Evolutionary conservation across 2,329 filamentous ascomycete species (phyloP).

Genomic region (Penicillium sp.): DNA sequence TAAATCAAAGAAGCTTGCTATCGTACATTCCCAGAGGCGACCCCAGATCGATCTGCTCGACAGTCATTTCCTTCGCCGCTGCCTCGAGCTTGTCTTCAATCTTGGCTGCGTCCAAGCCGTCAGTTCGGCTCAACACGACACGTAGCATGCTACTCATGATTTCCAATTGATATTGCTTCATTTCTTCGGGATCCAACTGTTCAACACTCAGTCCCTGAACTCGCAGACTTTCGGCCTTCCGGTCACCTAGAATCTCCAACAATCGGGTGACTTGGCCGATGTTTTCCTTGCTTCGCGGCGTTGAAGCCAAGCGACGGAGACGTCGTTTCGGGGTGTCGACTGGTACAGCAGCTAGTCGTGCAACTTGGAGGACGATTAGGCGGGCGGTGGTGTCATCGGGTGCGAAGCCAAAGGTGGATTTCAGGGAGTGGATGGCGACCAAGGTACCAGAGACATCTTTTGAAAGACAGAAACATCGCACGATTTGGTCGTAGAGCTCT

Average conservation of each 20-base stretch:
- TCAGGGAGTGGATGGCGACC: constrained; percentile 52
- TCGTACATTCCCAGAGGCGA: constrained; percentile 29
- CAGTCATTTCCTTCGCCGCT: constrained; percentile 42
- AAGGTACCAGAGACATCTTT: constrained; percentile 53
- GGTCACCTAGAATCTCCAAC: constrained; percentile 46
- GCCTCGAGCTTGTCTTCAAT: constrained; percentile 36
- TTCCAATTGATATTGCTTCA: constrained; percentile 45
- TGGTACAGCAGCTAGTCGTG: constrained; percentile 45
- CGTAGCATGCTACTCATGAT: constrained; percentile 45
- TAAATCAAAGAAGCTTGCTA: constrained; percentile 24
- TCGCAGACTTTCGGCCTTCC: constrained; percentile 35
- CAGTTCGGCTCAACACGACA: constrained; percentile 41
- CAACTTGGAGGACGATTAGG: constrained; percentile 52
- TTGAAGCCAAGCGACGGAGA: constrained; percentile 43
- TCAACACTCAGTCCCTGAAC: constrained; percentile 36
- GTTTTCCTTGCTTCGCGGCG: constrained; percentile 47
- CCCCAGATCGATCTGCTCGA: constrained; percentile 35
- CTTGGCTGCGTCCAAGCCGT: constrained; percentile 24
- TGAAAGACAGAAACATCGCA: constrained; percentile 53
- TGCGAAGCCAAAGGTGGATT: constrained; percentile 45
- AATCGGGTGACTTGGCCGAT: constrained; percentile 48
- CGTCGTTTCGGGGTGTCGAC: constrained; percentile 36
- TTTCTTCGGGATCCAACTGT: constrained; percentile 40
- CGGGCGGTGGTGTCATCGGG: constrained; percentile 52
- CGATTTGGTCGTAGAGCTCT: constrained; percentile 55